Conservation (phyloP, 345 rosid species). For the Gossypium raimondii region DNA sequence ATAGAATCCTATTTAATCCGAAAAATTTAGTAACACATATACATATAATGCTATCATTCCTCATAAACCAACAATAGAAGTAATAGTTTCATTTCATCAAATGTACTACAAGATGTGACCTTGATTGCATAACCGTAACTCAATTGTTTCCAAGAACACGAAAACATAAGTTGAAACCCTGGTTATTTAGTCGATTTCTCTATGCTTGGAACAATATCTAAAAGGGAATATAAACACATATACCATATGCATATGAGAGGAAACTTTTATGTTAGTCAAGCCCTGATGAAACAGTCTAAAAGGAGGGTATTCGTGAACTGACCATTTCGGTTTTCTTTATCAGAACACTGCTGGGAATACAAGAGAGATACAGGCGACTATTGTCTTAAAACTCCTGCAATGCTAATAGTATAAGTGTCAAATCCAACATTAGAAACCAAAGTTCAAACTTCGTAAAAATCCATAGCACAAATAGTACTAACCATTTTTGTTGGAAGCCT, state of each 20-base stretch:
- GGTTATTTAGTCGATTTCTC: no score
- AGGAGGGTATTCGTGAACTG: neutral
- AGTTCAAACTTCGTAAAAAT: neutral
- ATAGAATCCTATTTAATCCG: no score
- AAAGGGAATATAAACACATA: neutral
- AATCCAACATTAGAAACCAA: neutral
- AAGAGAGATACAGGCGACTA: neutral
- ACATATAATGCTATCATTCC: no score
- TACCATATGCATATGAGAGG: neutral
- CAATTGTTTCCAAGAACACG: no score
- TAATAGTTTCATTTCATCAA: no score
- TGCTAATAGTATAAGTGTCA: neutral
- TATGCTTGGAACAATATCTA: no score
- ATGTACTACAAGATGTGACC: no score
- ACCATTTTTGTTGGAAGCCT: conserved; percentile 31
- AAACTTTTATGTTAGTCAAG: neutral
- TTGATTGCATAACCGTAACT: no score
- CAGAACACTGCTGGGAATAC: no score
- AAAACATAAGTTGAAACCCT: no score
- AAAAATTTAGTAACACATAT: no score
- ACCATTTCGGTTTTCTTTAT: neutral
- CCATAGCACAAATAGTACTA: neutral
- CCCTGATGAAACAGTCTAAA: neutral
- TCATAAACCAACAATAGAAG: no score
- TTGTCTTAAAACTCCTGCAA: conserved; percentile 29